Evolutionary conservation across 208 protist species (phyloP).

Genomic region (Acanthamoeba royreba): DNA sequence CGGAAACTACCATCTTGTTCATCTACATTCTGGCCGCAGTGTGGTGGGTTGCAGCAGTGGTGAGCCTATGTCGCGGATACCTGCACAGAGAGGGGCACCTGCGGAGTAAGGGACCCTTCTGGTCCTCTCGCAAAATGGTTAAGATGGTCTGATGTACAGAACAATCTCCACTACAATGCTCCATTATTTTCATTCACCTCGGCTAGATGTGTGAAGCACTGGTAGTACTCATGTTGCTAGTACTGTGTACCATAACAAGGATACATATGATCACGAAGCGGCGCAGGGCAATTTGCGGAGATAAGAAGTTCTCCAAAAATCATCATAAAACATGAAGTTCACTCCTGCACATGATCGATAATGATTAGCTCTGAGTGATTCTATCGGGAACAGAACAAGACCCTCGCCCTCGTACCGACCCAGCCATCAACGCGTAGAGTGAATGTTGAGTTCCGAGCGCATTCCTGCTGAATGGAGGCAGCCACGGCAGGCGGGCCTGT

Average conservation of each 20-base stretch:
- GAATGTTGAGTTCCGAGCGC: not conserved
- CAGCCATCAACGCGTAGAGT: not conserved
- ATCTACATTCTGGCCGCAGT: not conserved
- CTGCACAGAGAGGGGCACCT: not conserved
- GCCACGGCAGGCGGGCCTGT: not conserved
- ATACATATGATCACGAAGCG: not conserved
- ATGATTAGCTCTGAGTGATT: no score
- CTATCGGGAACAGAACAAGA: no score
- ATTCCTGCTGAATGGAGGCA: not conserved
- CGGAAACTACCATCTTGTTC: not conserved
- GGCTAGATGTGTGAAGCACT: no score
- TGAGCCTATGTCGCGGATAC: not conserved
- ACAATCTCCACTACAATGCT: no score
- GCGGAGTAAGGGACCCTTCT: no score
- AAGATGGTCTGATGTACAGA: no score
- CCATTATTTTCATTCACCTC: no score
- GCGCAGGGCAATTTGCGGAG: not conserved
- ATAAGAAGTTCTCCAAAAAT: not conserved
- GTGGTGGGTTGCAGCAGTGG: not conserved
- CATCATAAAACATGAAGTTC: slow-evolving; percentile 19
- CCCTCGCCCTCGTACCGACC: no score
- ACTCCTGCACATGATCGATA: not conserved
- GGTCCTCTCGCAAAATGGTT: not conserved
- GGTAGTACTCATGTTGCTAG: no score
- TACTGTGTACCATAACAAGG: no score